These are phyloP conservation scores for Aspergillus diversus DNA, from an alignment of 495 filamentous ascomycete genomes.

Conservation along the genomic window DNA sequence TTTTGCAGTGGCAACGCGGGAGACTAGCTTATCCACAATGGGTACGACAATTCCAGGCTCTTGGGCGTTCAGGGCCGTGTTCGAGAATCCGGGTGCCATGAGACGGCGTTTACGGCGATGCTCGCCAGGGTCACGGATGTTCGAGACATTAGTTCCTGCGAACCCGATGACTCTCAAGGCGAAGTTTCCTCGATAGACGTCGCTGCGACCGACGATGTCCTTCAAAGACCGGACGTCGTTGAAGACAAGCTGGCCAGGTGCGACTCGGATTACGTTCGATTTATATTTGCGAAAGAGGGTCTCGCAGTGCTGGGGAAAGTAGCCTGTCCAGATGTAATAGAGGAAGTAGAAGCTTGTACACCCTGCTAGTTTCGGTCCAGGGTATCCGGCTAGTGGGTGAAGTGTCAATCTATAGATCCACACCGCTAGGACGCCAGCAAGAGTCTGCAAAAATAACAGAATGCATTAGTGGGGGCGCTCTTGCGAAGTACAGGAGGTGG, in stretches of 20 bases:
- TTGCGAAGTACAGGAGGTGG: too few relatives aligned
- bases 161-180: conserved; percentile 8
- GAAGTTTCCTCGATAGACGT: conserved; percentile 10
- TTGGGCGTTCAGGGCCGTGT: conserved; percentile 6
- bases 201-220: conserved; percentile 10
- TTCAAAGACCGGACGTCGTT: conserved; percentile 4
- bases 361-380: conserved; percentile 6
- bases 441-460: background rate
- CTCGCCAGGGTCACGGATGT: conserved; percentile 22
- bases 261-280: conserved; percentile 9
- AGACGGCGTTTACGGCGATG: conserved; percentile 10
- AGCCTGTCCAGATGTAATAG: conserved; percentile 11
- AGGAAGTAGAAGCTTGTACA: conserved; percentile 5
- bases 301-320: conserved; percentile 11
- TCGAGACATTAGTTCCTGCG: conserved; percentile 13
- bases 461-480: background rate
- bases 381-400: conserved; percentile 8
- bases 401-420: conserved; percentile 6
- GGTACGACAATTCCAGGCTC: conserved; percentile 13
- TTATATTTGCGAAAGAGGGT: conserved; percentile 10
- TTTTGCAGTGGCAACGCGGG: conserved; percentile 1
- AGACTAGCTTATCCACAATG: conserved; percentile 10
- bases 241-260: conserved; percentile 8
- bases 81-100: conserved; percentile 12
- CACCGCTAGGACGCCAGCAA: conserved; percentile 2